Base-by-base conservation (phyloP, 2,329 filamentous ascomycete genomes). In the Nannizziopsis arthrosporioides region DNA sequence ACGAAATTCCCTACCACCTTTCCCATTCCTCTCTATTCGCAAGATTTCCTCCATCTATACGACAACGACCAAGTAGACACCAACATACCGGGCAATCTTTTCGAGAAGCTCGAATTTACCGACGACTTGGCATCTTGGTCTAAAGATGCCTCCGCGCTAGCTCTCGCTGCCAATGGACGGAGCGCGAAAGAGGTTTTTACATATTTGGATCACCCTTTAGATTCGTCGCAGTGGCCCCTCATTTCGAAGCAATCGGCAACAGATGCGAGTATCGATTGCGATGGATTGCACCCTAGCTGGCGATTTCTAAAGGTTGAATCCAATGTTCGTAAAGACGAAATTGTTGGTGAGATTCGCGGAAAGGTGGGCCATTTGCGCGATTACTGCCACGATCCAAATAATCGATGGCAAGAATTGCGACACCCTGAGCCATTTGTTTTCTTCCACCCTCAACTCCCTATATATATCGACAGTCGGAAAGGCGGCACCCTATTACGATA, bases 401-500 rank as follows among this genome's bases (percentile, higher is more conserved):
- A 84, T 56, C 72, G 80, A 7, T 88, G 82, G 81, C 68, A 75
- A 31, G 81, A 84, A 45, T 65, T 85, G 9, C 64, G 66, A 31
- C 72, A 74, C 53, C 71, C 72, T 1, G 69, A 73, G 48, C 85
- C 85, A 0, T 88, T 88, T 57, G 84, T 90, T 18, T 86, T 89
- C 62, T 90, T 96, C 65, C 89, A 93, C 59, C 86, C 88, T 1
- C 76, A 82, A 50, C 77, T 96, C 7, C 90, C 90, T 0, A 77
- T 98, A 10, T 94, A 89, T 67, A 92, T 98, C 59, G 92, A 95
- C 65, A 92, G 89, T 8, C 77, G 92, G 51, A 79, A 78, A 62
- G 87, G 94, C 68, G 92, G 90, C 17, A 94, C 86, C 3, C 71
- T 80, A 32, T 81, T 92, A 49, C 84, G 92, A 39, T 95, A 92